Percentiles rank a stretch among this genome's conserved stretches.
phyloP scores from a whole-genome alignment of 148 eudicot species.

The Beta vulgaris region DNA sequence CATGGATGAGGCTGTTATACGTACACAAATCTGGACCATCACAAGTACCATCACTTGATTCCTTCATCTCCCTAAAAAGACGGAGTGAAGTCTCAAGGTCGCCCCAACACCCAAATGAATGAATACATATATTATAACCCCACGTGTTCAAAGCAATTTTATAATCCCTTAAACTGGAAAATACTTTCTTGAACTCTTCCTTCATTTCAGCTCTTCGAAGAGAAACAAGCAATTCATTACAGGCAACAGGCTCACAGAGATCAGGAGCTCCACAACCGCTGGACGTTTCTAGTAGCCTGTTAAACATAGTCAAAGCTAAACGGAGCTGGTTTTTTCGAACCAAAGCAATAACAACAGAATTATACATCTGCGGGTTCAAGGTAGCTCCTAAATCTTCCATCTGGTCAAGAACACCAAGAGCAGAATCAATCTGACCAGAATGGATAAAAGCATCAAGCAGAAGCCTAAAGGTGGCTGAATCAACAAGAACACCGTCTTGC shows the following conservation, averaged over 20 bases:
- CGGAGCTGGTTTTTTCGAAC: slow-evolving; percentile 46
- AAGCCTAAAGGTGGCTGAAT: slow-evolving; percentile 52
- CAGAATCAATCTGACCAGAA: slow-evolving; percentile 57
- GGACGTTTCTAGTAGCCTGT: slow-evolving; percentile 42
- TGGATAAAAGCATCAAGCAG: slow-evolving; percentile 60
- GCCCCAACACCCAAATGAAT: slow-evolving; percentile 86
- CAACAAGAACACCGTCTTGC: slow-evolving; percentile 48
- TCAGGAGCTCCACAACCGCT: slow-evolving; percentile 21
- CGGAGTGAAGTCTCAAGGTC: slow-evolving; percentile 54
- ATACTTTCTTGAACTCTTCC: slow-evolving; percentile 52
- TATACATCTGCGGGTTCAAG: slow-evolving; percentile 45
- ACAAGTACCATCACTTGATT: slow-evolving; percentile 29
- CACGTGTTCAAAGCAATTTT: slow-evolving; percentile 46
- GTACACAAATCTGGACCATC: slow-evolving; percentile 68
- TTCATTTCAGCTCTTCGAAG: slow-evolving; percentile 60
- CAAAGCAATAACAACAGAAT: slow-evolving; percentile 58
- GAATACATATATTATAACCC: slow-evolving; percentile 82
- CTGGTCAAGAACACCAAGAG: slow-evolving; percentile 51
- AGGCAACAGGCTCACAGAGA: slow-evolving; percentile 47
- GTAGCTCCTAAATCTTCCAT: slow-evolving; percentile 43
- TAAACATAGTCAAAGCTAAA: slow-evolving; percentile 53
- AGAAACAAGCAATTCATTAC: slow-evolving; percentile 78
- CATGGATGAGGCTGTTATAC: slow-evolving; percentile 75
- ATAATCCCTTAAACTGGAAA: slow-evolving; percentile 42
- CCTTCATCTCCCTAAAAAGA: slow-evolving; percentile 72